These are phyloP conservation scores for Rubia yunnanensis DNA, from an alignment of 257 asterid species.

Conservation along the genomic window DNA sequence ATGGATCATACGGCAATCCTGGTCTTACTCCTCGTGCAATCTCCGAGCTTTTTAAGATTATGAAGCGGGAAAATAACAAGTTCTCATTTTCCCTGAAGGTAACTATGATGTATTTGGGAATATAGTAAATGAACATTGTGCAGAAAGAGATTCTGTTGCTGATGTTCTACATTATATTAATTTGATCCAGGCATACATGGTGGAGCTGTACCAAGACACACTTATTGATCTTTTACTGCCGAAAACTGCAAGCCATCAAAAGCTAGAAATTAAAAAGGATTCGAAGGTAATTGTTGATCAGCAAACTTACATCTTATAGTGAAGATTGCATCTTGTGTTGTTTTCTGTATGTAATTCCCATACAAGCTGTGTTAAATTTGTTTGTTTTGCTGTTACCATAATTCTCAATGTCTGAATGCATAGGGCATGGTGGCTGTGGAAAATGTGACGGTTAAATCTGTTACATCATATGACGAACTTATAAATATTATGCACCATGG, in stretches of 20 bases:
- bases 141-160: not conserved
- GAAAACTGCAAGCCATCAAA: conserved; percentile 55
- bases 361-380: not conserved
- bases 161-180: conserved; percentile 1
- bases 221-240: conserved; percentile 76
- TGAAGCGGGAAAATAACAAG: conserved; percentile 69
- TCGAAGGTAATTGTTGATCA: conserved; percentile 50
- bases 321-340: not conserved
- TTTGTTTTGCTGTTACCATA: not conserved
- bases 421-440: conserved; percentile 97
- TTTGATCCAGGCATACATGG: conserved; percentile 77
- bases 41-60: conserved; percentile 70
- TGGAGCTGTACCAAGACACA: conserved; percentile 88
- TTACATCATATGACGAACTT: conserved; percentile 70
- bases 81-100: conserved; percentile 79
- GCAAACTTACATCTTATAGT: not conserved
- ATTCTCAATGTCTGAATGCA: conserved; percentile 6
- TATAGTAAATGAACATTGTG: not conserved
- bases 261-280: conserved; percentile 87
- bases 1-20: conserved; percentile 75
- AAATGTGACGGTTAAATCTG: conserved; percentile 54
- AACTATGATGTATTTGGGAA: conserved; percentile 5
- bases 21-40: conserved; percentile 96
- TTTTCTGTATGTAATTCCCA: not conserved
- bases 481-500: conserved; percentile 59